Evolutionary conservation across 108 stramenopile genomes (phyloP), one percentile per base, ranked within the genome.

Genomic region (Nannochloropsis salina): DNA sequence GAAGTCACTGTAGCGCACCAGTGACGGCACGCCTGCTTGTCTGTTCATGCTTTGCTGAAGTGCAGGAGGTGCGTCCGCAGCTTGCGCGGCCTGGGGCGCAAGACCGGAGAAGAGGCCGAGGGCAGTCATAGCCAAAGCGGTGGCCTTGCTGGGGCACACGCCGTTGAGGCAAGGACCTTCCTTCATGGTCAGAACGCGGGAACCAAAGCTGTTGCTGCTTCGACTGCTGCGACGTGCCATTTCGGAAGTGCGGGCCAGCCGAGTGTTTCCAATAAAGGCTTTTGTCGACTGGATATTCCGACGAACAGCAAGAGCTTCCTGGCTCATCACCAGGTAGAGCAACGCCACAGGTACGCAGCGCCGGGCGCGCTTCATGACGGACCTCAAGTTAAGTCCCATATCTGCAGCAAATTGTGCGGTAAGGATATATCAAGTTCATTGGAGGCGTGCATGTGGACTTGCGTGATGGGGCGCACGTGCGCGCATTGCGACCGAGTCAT

Each of bases 1-100:
- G 86, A 89, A 89, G 82, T 89, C 86, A 42, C 85, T 85, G 86
- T 89, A 89, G 44, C 89, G 85, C 42, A 89, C 61, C 61, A 74
- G 3, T n/a, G 61, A 74, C 15, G 61, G 61, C 3, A 74, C 61
- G n/a, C 61, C 61, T 2, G 61, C 20, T 74, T 74, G 61, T 0
- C 61, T 15, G 61, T 74, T 74, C 61, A 74, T 74, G 2, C 20
- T 74, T 31, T 31, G 31, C 61, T 74, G 61, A n/a, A 74, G 61
- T n/a, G 8, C 61, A 74, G 61, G 61, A n/a, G 61, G 20, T 4
- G 61, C 61, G 61, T 74, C 61, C n/a, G 61, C 61, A n/a, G 61
- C 61, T n/a, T 74, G 61, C 6, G 61, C 61, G 8, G n/a, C 61
- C n/a, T 74, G 61, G n/a, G 61, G 61, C n/a, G 20, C 61, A 15